Base-by-base conservation (phyloP, 352 stramenopile species). In the Phytophthora crassamura region DNA sequence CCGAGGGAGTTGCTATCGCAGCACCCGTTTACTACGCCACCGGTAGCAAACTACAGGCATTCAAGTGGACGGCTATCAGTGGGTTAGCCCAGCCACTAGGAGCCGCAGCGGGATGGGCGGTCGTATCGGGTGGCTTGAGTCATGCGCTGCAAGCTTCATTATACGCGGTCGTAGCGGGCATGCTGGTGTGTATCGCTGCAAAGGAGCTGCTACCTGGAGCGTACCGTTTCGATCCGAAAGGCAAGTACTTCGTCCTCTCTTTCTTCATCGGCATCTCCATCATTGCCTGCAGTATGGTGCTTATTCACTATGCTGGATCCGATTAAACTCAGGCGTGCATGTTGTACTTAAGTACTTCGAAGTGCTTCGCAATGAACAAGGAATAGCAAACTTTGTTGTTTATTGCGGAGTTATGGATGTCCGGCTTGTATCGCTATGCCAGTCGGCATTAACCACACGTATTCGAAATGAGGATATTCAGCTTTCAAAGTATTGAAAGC, bases 21-120 rank as follows among this genome's bases (percentile, higher is more conserved):
- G 87, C 98, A 10, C 96, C 97, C 0, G 89, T 99, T 5, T 99
- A 98, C 77, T 99, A 98, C 66, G 93, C 95, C 2, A 99, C 97
- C 3, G 95, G 95, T 10, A 97, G 89, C 71, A 86, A 94, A 7
- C 79, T 82, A 32, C 90, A 98, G 48, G 96, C 91, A 2, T 98
- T 99, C 72, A 77, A 91, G 32, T 98, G 93, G 93, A 94, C 89
- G 10, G 68, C 86, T 18, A 54, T 99, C 14, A 94, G 82, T 15
- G 97, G 93, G 15, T 46, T 98, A 22, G 93, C 94, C 11, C 89
- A 99, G 80, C 90, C 93, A 2, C 54, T 98, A 25, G 97, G 91
- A 22, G 96, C 91, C 14, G 55, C 90, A 10, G 63, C 99, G 5
- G 97, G 33, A 5, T 89, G 51, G 72, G 69, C 51, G 41, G 67